phyloP scores from a whole-genome alignment of 352 stramenopile genomes.

The Elongisporangium prolatum region DNA sequence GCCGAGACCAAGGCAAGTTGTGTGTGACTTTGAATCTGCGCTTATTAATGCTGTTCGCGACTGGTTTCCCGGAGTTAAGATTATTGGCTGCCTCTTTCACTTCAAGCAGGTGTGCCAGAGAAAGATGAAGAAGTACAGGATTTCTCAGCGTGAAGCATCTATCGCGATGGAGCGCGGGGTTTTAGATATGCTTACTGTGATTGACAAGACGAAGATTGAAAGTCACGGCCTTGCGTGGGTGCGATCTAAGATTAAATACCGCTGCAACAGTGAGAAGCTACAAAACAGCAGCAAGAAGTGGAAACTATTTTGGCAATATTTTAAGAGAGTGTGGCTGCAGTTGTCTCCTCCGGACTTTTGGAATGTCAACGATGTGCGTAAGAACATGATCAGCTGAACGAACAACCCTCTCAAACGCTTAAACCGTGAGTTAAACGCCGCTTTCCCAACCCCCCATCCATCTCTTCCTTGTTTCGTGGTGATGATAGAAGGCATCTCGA shows the following conservation, averaged over 20 bases:
- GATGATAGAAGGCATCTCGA: neutral
- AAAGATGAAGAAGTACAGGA: conserved; percentile 10
- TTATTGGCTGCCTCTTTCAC: conserved; percentile 15
- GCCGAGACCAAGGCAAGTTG: neutral
- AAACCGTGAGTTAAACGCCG: conserved; percentile 4
- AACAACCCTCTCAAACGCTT: conserved; percentile 6
- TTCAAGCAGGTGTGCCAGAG: conserved; percentile 16
- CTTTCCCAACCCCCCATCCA: conserved; percentile 1
- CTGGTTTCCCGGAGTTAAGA: conserved; percentile 6
- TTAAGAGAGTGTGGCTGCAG: conserved; percentile 7
- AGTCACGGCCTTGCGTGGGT: neutral
- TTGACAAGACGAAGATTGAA: conserved; percentile 6
- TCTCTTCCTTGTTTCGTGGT: neutral
- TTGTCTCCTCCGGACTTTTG: conserved; percentile 3
- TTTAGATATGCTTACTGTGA: conserved; percentile 6
- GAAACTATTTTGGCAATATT: conserved; percentile 6
- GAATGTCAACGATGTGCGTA: conserved; percentile 3
- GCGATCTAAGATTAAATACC: no score
- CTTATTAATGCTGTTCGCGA: conserved; percentile 10
- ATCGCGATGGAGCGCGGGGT: conserved; percentile 3
- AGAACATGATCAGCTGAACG: neutral
- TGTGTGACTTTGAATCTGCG: conserved; percentile 13
- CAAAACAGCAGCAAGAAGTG: no score
- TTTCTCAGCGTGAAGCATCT: conserved; percentile 3
- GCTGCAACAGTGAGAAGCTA: no score